These are phyloP conservation scores for Globisporangium radiosum DNA, from an alignment of 352 stramenopile species.

Conservation along the genomic window DNA sequence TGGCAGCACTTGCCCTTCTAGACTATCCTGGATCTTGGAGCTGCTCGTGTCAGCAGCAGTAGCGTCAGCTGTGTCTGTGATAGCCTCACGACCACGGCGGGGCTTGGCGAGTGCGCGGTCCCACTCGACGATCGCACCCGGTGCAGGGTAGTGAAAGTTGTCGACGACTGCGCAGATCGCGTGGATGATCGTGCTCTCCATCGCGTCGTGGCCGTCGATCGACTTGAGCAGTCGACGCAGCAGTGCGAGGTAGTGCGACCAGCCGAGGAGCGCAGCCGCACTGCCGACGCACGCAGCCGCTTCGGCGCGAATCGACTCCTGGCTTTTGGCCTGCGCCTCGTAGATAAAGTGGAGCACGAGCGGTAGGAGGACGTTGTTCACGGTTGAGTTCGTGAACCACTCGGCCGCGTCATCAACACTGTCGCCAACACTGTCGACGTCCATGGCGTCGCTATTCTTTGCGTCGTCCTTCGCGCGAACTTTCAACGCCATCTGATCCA, in stretches of 20 bases:
- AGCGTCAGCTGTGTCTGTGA: slow-evolving; percentile 8
- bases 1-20: slow-evolving; percentile 75
- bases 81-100: slow-evolving; percentile 5
- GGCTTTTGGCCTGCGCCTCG: slow-evolving; percentile 89
- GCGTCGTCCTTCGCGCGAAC: slow-evolving; percentile 8
- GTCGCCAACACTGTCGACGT: slow-evolving; percentile 18
- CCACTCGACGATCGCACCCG: slow-evolving; percentile 33
- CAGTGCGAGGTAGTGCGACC: slow-evolving; percentile 94
- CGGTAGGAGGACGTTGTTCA: slow-evolving; percentile 93
- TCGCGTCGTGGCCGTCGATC: slow-evolving; percentile 88
- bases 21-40: slow-evolving; percentile 74
- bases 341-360: slow-evolving; percentile 96
- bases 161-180: slow-evolving; percentile 94
- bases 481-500: slow-evolving; percentile 68
- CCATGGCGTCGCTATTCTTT: background rate
- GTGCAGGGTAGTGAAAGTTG: slow-evolving; percentile 92
- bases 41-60: slow-evolving; percentile 12
- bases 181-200: slow-evolving; percentile 87
- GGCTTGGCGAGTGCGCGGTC: slow-evolving; percentile 11
- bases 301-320: slow-evolving; percentile 92
- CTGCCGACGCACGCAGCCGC: slow-evolving; percentile 89
- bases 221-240: slow-evolving; percentile 90
- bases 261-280: slow-evolving; percentile 89
- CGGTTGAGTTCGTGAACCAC: slow-evolving; percentile 81
- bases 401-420: slow-evolving; percentile 7